Evolutionary conservation across 1,284 basidiomycete genomes (phyloP), one percentile per base, ranked within the genome.

Genomic region (Cutaneotrichosporon cavernicola): DNA sequence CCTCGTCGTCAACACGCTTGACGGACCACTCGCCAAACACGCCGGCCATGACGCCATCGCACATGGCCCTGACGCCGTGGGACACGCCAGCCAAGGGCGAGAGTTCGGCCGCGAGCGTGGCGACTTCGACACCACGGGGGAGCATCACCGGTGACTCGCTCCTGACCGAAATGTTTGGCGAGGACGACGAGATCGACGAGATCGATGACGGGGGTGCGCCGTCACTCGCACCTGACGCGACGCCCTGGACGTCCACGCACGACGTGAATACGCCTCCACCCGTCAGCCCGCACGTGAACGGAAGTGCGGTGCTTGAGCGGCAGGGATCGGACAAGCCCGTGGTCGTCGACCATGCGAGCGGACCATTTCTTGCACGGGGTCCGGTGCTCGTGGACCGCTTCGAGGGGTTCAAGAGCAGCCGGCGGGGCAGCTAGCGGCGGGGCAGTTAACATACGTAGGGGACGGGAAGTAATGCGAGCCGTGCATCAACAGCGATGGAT

Each of bases 111-210:
- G 49, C 58, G 8, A 58, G 56, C 55, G 55, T 22, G 0, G 53
- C 34, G 10, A 61, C 46, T 22, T 38, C 40, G 10, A 51, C 58
- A 21, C 53, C 46, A 10, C 26, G 38, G 14, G 60, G 50, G 2
- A 62, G 63, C 9, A 47, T 52, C 2, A 58, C 36, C 40, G 62
- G 65, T 18, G 46, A 58, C 26, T 43, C 50, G 31, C 60, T 69
- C 11, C 58, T 69, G 5, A 65, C 60, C 47, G 68, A 69, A 49
- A 69, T 69, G 60, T 69, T 69, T 32, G 68, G 68, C 34, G 63
- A 46, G 4, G 68, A 69, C 56, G 61, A 56, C 30, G 61, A 63
- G 38, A 66, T 62, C 36, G 61, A 56, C 47, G 34, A 36, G 34
- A 13, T 56, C 26, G 60, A 61, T 52, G 52, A 49, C n/a, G 58